Percentiles rank a stretch among this genome's conserved stretches.
These are phyloP conservation scores for Heterobasidion occidentale DNA, from an alignment of 1,284 basidiomycete species.

Conservation along the genomic window DNA sequence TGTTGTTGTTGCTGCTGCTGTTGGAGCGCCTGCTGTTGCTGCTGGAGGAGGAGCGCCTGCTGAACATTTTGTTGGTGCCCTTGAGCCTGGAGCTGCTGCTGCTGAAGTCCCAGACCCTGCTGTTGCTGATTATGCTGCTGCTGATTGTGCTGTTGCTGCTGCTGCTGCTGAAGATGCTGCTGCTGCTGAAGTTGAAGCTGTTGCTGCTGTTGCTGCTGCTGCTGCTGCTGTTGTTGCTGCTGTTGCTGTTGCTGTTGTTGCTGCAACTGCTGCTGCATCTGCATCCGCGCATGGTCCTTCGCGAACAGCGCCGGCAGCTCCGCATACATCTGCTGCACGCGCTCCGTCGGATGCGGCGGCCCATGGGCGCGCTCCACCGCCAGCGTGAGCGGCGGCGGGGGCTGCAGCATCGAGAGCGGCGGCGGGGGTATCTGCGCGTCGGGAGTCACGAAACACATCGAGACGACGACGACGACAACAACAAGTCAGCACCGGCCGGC, in stretches of 20 bases:
- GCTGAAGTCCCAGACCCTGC: constrained; percentile 3
- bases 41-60: constrained; percentile 3
- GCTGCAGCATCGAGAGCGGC: constrained; percentile 45
- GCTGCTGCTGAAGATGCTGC: too few relatives aligned
- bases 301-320: constrained; percentile 53
- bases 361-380: constrained; percentile 13
- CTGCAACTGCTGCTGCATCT: constrained; percentile 8
- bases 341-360: constrained; percentile 26
- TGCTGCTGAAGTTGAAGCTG: too few relatives aligned
- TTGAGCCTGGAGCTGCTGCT: constrained; percentile 5
- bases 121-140: too few relatives aligned
- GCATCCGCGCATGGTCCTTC: constrained; percentile 45
- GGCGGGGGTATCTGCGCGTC: constrained; percentile 14
- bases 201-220: not conserved
- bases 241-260: constrained; percentile 1
- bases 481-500: too few relatives aligned
- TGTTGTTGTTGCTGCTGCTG: not conserved
- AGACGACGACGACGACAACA: too few relatives aligned
- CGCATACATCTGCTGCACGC: constrained; percentile 55
- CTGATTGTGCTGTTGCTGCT: too few relatives aligned
- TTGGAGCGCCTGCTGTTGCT: constrained; percentile 1
- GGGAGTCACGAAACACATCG: not conserved
- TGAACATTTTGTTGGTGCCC: not conserved
- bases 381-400: constrained; percentile 43
- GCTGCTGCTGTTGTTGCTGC: constrained; percentile 9